Evolutionary conservation across 2,329 filamentous ascomycete species (phyloP).

Genomic region (Talaromyces sp.): DNA sequence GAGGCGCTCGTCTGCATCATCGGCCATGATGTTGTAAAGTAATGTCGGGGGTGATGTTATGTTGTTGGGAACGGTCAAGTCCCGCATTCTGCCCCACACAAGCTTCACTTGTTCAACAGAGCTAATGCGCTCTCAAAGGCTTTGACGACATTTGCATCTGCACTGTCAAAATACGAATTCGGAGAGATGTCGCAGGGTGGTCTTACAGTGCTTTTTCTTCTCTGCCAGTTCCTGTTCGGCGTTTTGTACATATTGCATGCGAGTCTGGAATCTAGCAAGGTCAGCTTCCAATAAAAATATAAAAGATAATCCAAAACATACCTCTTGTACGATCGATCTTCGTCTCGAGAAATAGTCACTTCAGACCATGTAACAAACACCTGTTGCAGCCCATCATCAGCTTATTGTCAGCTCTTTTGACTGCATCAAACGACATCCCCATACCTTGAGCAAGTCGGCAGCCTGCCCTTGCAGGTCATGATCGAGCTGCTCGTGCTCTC

Average conservation of each 20-base stretch:
- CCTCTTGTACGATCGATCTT: constrained; percentile 72
- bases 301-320: constrained; percentile 24
- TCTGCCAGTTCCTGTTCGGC: constrained; percentile 65
- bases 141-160: constrained; percentile 38
- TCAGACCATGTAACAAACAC: constrained; percentile 76
- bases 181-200: not conserved
- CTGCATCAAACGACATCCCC: not conserved
- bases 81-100: constrained; percentile 8
- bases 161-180: constrained; percentile 13
- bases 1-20: constrained; percentile 20
- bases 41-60: too few relatives aligned
- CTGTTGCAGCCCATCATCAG: constrained; percentile 40
- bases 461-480: constrained; percentile 62
- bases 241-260: constrained; percentile 67
- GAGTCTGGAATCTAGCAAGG: constrained; percentile 62
- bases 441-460: constrained; percentile 58
- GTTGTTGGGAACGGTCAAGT: not conserved
- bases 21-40: constrained; percentile 12
- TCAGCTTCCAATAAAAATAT: not conserved
- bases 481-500: constrained; percentile 59
- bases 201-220: constrained; percentile 76
- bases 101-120: constrained; percentile 26
- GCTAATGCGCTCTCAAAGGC: constrained; percentile 44
- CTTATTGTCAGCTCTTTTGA: not conserved
- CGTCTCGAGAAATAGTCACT: constrained; percentile 65